Base-by-base conservation (phyloP, 1,284 basidiomycete genomes). In the Moniliophthora roreri region DNA sequence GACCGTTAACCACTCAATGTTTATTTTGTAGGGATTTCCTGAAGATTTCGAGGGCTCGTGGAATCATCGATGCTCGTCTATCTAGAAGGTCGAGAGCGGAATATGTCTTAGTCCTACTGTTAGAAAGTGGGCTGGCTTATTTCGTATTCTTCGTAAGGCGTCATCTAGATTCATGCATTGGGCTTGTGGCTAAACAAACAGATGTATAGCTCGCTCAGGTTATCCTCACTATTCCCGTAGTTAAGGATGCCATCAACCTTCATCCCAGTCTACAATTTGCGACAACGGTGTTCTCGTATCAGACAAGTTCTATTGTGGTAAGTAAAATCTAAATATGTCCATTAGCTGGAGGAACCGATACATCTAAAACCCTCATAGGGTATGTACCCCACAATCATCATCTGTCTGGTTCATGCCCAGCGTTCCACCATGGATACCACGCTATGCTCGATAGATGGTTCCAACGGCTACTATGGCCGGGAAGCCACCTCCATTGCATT, bases 121-220 rank as follows among this genome's bases (percentile, higher is more conserved):
- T 54, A 9, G 52, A 54, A 32, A 38, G 48, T 15, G 52, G 52
- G 34, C 18, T 54, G 28, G 34, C 41, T 26, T 54, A 54, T 21
- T 54, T 54, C 23, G 21, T 54, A 6, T 54, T 54, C 48, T 54
- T 54, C 38, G 52, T 54, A 16, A 28, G 52, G n/a, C n/a, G n/a
- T n/a, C n/a, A n/a, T n/a, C n/a, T n/a, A n/a, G n/a, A n/a, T 37
- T 23, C 11, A 11, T 32, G 6, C 7, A 6, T 32, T 32, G 28
- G 6, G 28, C 11, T 32, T 32, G 28, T 6, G 11, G 7, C 7
- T 32, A 11, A 32, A 32, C 11, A 11, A 32, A 6, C 6, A 26
- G 15, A 18, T 37, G 20, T 37, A 23, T 18, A 28, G 20, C 32
- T 49, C 20, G 26, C 47, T 4, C 45, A 49, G 23, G 35, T 38